phyloP scores from a whole-genome alignment of 2,329 filamentous ascomycete species.

The Monosporascus sp. region DNA sequence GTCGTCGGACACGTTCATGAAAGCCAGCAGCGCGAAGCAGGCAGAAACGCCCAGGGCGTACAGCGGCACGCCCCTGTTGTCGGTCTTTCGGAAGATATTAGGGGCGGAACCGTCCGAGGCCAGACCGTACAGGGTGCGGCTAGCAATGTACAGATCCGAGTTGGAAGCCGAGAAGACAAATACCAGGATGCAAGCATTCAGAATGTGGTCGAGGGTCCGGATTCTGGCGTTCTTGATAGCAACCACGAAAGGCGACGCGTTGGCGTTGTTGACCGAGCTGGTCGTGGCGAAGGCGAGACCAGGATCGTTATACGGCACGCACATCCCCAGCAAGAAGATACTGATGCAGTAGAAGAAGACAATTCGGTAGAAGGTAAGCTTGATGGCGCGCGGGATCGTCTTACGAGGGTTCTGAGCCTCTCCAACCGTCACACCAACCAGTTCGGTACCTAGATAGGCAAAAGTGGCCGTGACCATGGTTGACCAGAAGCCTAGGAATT shows the following conservation, averaged over 20 bases:
- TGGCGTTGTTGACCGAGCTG: constrained; percentile 44
- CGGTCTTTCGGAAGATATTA: constrained; percentile 63
- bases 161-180: constrained; percentile 76
- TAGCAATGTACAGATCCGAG: constrained; percentile 72
- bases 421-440: constrained; percentile 73
- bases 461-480: constrained; percentile 74
- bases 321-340: constrained; percentile 70
- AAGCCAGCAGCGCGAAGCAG: constrained; percentile 60
- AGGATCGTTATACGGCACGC: constrained; percentile 64
- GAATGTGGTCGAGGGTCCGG: constrained; percentile 55
- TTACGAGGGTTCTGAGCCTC: constrained; percentile 75
- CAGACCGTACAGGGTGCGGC: constrained; percentile 67
- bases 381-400: constrained; percentile 72
- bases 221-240: constrained; percentile 63
- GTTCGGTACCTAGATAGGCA: constrained; percentile 71
- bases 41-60: constrained; percentile 58
- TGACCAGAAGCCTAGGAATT: constrained; percentile 62
- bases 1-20: constrained; percentile 57
- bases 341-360: constrained; percentile 73
- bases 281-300: constrained; percentile 53
- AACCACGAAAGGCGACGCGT: constrained; percentile 70
- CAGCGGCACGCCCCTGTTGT: constrained; percentile 66
- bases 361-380: constrained; percentile 77
- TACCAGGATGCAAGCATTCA: constrained; percentile 69
- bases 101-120: constrained; percentile 69